Base-by-base conservation (phyloP, 495 filamentous ascomycete genomes). In the Viridothelium virens region DNA sequence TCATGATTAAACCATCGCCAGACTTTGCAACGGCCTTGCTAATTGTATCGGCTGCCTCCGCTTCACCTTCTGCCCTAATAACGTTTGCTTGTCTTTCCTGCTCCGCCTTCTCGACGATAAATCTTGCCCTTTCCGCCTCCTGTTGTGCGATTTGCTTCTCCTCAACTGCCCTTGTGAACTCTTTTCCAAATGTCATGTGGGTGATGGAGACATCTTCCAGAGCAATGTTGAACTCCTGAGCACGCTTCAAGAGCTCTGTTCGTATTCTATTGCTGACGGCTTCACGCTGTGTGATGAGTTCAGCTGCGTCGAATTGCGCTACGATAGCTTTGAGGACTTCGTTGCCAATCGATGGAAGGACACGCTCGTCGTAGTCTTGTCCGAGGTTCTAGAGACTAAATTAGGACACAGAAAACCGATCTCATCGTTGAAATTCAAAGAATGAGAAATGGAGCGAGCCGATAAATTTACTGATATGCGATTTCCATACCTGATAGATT, bases 81-180 rank as follows among this genome's bases (percentile, higher is more conserved):
- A 98, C 94, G 77, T 93, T 97, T 66, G 94, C 94, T 81, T 98
- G 95, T 71, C 94, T 84, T 82, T 98, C 94, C 83, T 98, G 94
- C 86, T 98, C 94, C 67, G 94, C 95, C 74, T 91, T 90, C 87
- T 98, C 94, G 78, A 98, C 94, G 73, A 99, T 92, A 81, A 99
- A 99, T 66, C 94, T 83, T 36, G 93, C 92, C 64, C 94, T 84
- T 83, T 99, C 94, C 66, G 94, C 94, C 75, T 99, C 94, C 79
- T 99, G 94, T 81, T 99, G 94, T 36, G 94, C 94, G 77, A 99
- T 99, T 83, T 99, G 94, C 85, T 99, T 99, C 84, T 99, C 95
- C 81, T 99, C 94, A 72, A 99, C 94, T 67, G 94, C 94, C 69
- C 86, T 86, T 66, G 94, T 99, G 87, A 99, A 99, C 80, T 99